Evolutionary conservation across 83 land plant species (phyloP), one percentile per base, ranked within the genome.

Genomic region (Diphasiastrum complanatum): DNA sequence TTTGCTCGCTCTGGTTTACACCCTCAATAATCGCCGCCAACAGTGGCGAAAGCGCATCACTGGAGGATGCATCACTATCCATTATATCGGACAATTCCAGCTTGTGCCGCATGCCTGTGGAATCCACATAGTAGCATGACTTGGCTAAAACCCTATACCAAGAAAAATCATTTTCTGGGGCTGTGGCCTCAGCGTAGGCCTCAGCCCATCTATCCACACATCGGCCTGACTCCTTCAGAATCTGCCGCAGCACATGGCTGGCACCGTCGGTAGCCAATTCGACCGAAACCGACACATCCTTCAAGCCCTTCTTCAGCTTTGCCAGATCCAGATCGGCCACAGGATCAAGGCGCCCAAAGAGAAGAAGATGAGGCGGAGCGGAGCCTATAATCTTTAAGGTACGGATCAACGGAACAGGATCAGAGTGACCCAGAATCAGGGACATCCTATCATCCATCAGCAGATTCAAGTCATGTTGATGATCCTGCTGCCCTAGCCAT

Each of bases 121-220:
- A 40, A 34, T 65, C 68, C 61, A 65, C 68, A 52, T 46, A 65
- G 29, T 65, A 59, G 27, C 68, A 51, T 4, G 68, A 65, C 68
- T 47, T 65, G 31, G 59, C 59, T 24, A 33, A 14, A 28, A 51
- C 46, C 3, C 68, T 31, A 35, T 28, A 65, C 20, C 51, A 40
- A 1, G 43, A 8, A 38, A 33, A 51, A 40, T 65, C 68, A 20
- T 3, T 33, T 12, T 51, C 61, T 5, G 45, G 23, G 12, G 60
- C 26, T 11, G 33, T 23, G 43, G 59, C 68, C 68, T 51, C 52
- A 1, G 68, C 30, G 11, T 31, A 36, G 19, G 68, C 68, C 6
- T 51, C 33, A 37, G 30, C 24, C 22, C 68, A 32, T 33, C 46
- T 26, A 3, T 25, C 28, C 24, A 52, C 20, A 24, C 28, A 20